A percentile compares a stretch with the other conserved stretches of the same genome.
Evolutionary conservation across 306 rosid genomes (phyloP).

Genomic region (Pyrus pyrifolia): DNA sequence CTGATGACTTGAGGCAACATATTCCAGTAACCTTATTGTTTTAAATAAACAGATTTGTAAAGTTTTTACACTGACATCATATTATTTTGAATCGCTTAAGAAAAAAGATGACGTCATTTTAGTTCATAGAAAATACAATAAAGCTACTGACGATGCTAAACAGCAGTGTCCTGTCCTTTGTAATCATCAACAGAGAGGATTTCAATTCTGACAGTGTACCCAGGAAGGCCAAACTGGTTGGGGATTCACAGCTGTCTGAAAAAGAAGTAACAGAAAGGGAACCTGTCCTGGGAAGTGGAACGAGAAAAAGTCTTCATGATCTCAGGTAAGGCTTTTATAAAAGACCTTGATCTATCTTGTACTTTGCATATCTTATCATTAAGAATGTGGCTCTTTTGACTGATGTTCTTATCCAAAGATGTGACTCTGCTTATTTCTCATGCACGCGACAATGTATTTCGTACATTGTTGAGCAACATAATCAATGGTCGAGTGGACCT

Average conservation of each 20-base stretch:
- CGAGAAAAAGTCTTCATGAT: conserved; percentile 21
- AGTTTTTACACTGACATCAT: conserved; percentile 9
- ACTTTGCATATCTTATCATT: not conserved
- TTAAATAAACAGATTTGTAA: not conserved
- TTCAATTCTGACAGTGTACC: conserved; percentile 28
- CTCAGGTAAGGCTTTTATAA: conserved; percentile 31
- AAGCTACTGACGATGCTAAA: not conserved
- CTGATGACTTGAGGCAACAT: conserved; percentile 16
- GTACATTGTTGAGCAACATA: not conserved
- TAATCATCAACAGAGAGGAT: conserved; percentile 39
- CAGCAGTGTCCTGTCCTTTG: conserved; percentile 21
- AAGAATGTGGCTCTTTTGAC: not conserved
- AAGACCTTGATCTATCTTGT: conserved; percentile 8
- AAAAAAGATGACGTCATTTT: not conserved
- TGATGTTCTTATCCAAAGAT: not conserved
- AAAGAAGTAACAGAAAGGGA: conserved; percentile 39
- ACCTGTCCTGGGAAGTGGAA: conserved; percentile 29
- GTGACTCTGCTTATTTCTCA: not conserved
- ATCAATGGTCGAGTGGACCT: conserved; percentile 8
- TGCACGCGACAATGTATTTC: not conserved
- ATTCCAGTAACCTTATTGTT: conserved; percentile 5
- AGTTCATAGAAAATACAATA: conserved; percentile 5
- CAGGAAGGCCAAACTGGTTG: conserved; percentile 23
- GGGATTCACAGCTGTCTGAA: conserved; percentile 18
- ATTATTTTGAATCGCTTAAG: not conserved